Evolutionary conservation across 352 stramenopile species (phyloP).

Genomic region (Phytopythium vexans): DNA sequence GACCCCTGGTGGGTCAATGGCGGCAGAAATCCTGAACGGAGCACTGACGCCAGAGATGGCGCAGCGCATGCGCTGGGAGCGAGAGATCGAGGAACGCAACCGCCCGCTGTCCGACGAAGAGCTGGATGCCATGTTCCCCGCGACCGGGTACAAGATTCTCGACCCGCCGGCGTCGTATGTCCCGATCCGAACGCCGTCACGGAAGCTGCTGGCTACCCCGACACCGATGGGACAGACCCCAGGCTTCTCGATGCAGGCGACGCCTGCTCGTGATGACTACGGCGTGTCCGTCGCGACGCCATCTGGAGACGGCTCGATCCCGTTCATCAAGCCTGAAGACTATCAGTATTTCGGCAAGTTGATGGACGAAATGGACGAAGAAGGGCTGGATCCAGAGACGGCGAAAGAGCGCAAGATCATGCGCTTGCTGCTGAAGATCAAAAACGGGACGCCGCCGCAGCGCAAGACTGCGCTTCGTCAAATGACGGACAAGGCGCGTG

Average conservation of each 20-base stretch:
- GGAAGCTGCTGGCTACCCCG: conserved; percentile 94
- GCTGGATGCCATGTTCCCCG: conserved; percentile 96
- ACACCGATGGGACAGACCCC: conserved; percentile 93
- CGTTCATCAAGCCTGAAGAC: conserved; percentile 98
- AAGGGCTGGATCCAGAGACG: conserved; percentile 88
- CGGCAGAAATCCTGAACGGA: conserved; percentile 56
- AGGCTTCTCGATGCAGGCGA: conserved; percentile 87
- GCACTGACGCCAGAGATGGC: conserved; percentile 88
- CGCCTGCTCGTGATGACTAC: conserved; percentile 76
- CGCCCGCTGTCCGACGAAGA: conserved; percentile 95
- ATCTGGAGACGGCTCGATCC: conserved; percentile 84
- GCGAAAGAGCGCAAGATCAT: conserved; percentile 98
- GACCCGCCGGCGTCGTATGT: conserved; percentile 94
- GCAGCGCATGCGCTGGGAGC: conserved; percentile 93
- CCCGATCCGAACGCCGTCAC: conserved; percentile 92
- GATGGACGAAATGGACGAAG: conserved; percentile 91
- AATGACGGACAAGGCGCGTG: conserved; percentile 97
- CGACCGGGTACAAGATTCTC: conserved; percentile 94
- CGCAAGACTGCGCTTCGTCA: conserved; percentile 94
- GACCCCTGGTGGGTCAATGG: conserved; percentile 63
- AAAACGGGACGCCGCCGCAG: conserved; percentile 98
- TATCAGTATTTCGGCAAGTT: conserved; percentile 98
- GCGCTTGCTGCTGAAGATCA: conserved; percentile 98
- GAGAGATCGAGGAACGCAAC: conserved; percentile 97
- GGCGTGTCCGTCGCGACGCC: conserved; percentile 64